These are phyloP conservation scores for Tulasnella sp. DNA, from an alignment of 768 basidiomycete species.

Conservation along the genomic window DNA sequence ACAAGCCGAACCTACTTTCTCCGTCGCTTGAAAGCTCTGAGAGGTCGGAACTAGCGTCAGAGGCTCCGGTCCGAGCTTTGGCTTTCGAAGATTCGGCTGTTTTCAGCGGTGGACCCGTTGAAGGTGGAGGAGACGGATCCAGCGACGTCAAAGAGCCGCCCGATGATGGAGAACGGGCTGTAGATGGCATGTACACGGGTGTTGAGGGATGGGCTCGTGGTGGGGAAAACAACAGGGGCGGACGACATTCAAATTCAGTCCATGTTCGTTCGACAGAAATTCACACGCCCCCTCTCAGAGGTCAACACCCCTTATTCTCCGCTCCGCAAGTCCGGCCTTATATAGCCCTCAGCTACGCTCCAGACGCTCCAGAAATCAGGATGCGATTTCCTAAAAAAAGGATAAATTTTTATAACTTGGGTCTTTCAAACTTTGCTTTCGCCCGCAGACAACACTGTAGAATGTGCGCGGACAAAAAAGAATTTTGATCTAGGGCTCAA, in stretches of 20 bases:
- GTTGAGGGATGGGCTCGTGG: background rate
- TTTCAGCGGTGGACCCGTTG: background rate
- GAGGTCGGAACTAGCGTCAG: conserved; percentile 14
- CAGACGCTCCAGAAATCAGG: no score
- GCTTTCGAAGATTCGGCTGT: background rate
- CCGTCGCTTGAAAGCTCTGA: conserved; percentile 16
- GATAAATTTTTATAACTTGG: no score
- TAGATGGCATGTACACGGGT: background rate
- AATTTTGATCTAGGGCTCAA: no score
- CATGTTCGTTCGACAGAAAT: background rate
- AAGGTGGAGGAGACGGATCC: conserved; percentile 8
- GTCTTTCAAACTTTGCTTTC: no score
- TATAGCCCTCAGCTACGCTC: background rate
- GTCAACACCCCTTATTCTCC: background rate
- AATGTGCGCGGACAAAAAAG: no score
- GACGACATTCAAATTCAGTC: background rate
- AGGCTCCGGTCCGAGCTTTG: background rate
- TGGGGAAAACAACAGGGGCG: conserved; percentile 5
- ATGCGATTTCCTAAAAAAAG: no score
- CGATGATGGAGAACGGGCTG: conserved; percentile 2
- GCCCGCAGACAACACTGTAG: no score
- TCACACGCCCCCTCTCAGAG: background rate
- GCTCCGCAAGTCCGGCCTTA: no score
- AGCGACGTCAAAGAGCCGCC: conserved; percentile 15
- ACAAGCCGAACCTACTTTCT: background rate